A percentile compares a stretch with the other conserved stretches of the same genome.
These are phyloP conservation scores for Russula sp. DNA, from an alignment of 768 basidiomycete species.

Conservation along the genomic window DNA sequence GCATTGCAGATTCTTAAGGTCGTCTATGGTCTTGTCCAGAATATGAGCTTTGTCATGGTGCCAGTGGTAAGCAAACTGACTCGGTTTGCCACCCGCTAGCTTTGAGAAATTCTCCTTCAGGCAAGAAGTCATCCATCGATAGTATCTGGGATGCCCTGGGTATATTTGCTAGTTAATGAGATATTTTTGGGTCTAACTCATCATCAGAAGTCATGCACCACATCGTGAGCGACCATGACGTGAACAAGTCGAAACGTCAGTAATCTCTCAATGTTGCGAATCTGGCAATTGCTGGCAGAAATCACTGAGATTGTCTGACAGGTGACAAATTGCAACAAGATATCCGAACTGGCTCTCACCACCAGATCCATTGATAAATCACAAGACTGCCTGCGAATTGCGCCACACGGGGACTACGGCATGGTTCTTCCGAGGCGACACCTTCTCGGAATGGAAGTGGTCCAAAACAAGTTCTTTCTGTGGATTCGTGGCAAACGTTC, in stretches of 20 bases:
- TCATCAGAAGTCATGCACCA: neutral
- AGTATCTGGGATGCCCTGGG: neutral
- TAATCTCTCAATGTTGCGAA: neutral
- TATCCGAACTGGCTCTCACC: neutral
- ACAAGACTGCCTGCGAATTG: neutral
- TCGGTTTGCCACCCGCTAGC: neutral
- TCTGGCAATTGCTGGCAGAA: too few species aligned
- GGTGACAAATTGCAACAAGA: neutral
- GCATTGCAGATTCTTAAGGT: neutral
- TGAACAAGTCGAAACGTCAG: neutral
- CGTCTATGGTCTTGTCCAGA: neutral
- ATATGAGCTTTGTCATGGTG: neutral
- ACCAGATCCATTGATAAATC: neutral
- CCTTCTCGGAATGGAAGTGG: neutral
- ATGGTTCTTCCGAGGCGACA: neutral
- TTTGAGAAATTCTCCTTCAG: neutral
- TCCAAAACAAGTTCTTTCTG: neutral
- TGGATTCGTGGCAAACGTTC: conserved; percentile 1
- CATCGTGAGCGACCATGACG: too few species aligned
- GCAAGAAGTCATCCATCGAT: neutral
- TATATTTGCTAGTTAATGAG: neutral
- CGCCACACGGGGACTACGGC: neutral
- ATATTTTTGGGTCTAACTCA: neutral
- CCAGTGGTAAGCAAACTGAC: neutral
- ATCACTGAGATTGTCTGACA: neutral